Evolutionary conservation across 805 yeast species (phyloP).

Genomic region (Wickerhamiella australiensis): DNA sequence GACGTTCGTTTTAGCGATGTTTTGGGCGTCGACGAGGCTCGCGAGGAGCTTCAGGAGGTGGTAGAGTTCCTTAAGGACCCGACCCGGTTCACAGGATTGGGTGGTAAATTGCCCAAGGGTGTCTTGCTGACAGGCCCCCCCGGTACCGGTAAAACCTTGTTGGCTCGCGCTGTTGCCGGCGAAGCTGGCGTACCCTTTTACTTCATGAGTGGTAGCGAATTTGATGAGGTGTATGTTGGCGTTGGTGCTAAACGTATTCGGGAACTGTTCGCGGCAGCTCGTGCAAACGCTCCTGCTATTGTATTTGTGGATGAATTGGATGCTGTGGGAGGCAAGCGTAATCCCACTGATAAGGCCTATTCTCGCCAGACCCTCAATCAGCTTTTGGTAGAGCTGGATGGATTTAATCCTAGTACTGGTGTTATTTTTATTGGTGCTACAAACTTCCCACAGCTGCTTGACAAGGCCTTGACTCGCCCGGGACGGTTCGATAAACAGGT

Average conservation of each 20-base stretch:
- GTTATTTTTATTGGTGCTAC: constrained; percentile 97
- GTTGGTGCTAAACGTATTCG: constrained; percentile 98
- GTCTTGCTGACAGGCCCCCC: constrained; percentile 96
- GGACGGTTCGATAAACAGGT: constrained; percentile 96
- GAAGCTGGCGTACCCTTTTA: constrained; percentile 98
- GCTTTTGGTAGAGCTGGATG: constrained; percentile 89
- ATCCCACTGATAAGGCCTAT: constrained; percentile 95
- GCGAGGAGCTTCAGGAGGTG: constrained; percentile 92
- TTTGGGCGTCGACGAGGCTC: constrained; percentile 96
- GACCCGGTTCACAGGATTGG: constrained; percentile 86
- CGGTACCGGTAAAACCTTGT: constrained; percentile 94
- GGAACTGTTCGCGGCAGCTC: constrained; percentile 83
- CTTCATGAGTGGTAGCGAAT: constrained; percentile 97
- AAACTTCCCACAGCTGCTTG: constrained; percentile 92
- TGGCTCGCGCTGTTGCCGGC: constrained; percentile 97
- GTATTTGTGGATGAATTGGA: constrained; percentile 95
- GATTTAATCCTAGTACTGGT: constrained; percentile 77
- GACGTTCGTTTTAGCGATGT: constrained; percentile 87
- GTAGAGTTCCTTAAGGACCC: constrained; percentile 98
- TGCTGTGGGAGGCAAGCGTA: constrained; percentile 96
- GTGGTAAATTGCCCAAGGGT: constrained; percentile 97
- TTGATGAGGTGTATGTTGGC: constrained; percentile 96
- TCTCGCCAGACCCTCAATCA: constrained; percentile 96
- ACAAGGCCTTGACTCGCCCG: constrained; percentile 95
- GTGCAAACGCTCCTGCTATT: constrained; percentile 92